A percentile compares a stretch with the other conserved stretches of the same genome.
Evolutionary conservation across 352 stramenopile species (phyloP).

Genomic region (Phytophthora litchii): DNA sequence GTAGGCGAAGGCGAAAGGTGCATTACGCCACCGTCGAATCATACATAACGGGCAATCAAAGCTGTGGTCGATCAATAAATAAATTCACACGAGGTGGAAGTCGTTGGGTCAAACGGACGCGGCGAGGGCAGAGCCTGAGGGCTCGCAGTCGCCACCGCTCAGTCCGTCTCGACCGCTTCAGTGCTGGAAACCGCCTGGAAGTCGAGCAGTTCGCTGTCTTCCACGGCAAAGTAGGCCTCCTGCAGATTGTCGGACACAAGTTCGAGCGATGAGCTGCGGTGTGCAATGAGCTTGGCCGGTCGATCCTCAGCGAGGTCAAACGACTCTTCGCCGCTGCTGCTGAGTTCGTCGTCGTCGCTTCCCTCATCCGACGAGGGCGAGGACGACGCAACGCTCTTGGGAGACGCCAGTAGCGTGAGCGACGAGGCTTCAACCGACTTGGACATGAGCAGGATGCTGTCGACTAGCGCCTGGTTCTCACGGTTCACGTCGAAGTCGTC

Average conservation of each 20-base stretch:
- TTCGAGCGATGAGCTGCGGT: constrained; percentile 52
- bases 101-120: constrained; percentile 22
- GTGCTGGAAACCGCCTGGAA: constrained; percentile 44
- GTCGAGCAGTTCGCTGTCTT: constrained; percentile 73
- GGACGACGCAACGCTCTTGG: constrained; percentile 67
- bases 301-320: constrained; percentile 42
- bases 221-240: constrained; percentile 67
- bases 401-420: constrained; percentile 54
- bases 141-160: constrained; percentile 9
- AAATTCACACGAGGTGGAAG: constrained; percentile 39
- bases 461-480: constrained; percentile 74
- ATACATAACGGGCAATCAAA: constrained; percentile 51
- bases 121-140: neutral
- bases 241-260: constrained; percentile 81
- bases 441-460: constrained; percentile 81
- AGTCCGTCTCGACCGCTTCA: constrained; percentile 31
- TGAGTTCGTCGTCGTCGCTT: constrained; percentile 48
- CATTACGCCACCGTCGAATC: constrained; percentile 31
- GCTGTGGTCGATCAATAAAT: constrained; percentile 49
- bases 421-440: constrained; percentile 69
- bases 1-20: constrained; percentile 14
- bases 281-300: constrained; percentile 36
- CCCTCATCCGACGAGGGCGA: constrained; percentile 53
- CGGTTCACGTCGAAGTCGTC: constrained; percentile 43
- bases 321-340: constrained; percentile 43